Evolutionary conservation across 805 yeast genomes (phyloP), one percentile per base, ranked within the genome.

Genomic region (Myxozyma geophila): DNA sequence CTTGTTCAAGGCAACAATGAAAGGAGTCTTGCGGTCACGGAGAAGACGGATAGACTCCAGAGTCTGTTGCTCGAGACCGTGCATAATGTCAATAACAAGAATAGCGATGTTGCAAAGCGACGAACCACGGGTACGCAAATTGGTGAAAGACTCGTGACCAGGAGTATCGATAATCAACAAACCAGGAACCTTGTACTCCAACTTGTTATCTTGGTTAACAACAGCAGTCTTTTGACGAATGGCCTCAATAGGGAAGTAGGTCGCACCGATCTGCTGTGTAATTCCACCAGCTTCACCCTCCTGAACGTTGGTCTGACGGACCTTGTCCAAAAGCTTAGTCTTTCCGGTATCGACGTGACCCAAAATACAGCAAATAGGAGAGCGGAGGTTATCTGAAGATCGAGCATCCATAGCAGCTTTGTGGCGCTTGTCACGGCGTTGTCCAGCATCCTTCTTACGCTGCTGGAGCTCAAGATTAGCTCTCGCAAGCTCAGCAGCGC

Each of bases 241-340:
- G 49, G 98, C 92, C 37, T 89, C 96, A 70, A 95, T 92, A 66
- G 99, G 99, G 90, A 95, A 95, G 77, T 95, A 95, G 23, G 99
- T 95, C 61, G 99, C 99, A 85, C 99, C 99, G 75, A 95, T 95
- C 80, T 95, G 99, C 84, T 95, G 99, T 69, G 99, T 95, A 77
- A 95, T 95, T 82, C 99, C 99, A 82, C 99, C 99, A 60, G 99
- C 99, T 81, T 95, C 99, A 75, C 99, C 99, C 77, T 98, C 99
- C 82, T 95, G 99, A 66, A 95, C 99, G 75, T 95, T 95, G 48
- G 98, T 95, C 81, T 93, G 98, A 81, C 99, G 93, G 71, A 95
- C 87, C 79, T 95, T 95, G 76, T 95, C 99, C 76, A 95, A 83
- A 70, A 95, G 84, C 77, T 95, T 95, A 70, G 99, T 95, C 80